Percentiles rank a stretch among this genome's conserved stretches.
These are phyloP conservation scores for Seiridium cupressi DNA, from an alignment of 2,329 filamentous ascomycete genomes.

Conservation along the genomic window DNA sequence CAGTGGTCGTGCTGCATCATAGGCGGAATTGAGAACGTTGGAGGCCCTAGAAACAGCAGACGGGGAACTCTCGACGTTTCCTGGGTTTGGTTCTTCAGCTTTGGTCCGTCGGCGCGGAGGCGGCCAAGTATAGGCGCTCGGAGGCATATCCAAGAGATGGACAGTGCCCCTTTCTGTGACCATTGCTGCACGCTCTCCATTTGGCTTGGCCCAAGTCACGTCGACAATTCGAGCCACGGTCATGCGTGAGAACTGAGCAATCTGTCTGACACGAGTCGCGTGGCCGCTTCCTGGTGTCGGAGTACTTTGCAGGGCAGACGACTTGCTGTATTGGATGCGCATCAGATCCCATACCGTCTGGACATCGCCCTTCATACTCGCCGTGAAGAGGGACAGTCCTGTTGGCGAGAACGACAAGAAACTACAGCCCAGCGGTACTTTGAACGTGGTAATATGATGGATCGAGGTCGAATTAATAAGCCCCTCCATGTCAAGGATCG, in stretches of 20 bases:
- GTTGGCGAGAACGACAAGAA: slow-evolving; percentile 76
- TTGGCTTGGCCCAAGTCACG: slow-evolving; percentile 80
- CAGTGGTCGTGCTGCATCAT: slow-evolving; percentile 64
- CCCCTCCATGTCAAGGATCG: slow-evolving; percentile 68
- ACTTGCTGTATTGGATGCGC: slow-evolving; percentile 60
- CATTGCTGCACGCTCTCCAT: slow-evolving; percentile 80
- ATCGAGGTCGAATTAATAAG: slow-evolving; percentile 51
- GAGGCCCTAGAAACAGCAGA: slow-evolving; percentile 69
- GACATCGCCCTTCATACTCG: slow-evolving; percentile 80
- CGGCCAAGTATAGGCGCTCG: slow-evolving; percentile 83
- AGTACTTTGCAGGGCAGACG: slow-evolving; percentile 55
- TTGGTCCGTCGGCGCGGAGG: slow-evolving; percentile 59
- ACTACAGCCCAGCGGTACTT: slow-evolving; percentile 71
- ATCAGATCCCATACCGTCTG: slow-evolving; percentile 81
- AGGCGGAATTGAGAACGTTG: slow-evolving; percentile 67
- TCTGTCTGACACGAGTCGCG: slow-evolving; percentile 70
- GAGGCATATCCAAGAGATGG: slow-evolving; percentile 84
- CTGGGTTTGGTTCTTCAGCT: slow-evolving; percentile 41
- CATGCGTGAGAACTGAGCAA: slow-evolving; percentile 87
- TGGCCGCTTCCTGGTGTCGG: slow-evolving; percentile 41
- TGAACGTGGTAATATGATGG: slow-evolving; percentile 69
- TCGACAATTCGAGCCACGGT: slow-evolving; percentile 90
- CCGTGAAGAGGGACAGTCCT: slow-evolving; percentile 72
- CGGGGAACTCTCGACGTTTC: slow-evolving; percentile 45
- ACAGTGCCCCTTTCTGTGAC: slow-evolving; percentile 94